Base-by-base conservation (phyloP, 2,329 filamentous ascomycete genomes). In the Xylaria sp. region DNA sequence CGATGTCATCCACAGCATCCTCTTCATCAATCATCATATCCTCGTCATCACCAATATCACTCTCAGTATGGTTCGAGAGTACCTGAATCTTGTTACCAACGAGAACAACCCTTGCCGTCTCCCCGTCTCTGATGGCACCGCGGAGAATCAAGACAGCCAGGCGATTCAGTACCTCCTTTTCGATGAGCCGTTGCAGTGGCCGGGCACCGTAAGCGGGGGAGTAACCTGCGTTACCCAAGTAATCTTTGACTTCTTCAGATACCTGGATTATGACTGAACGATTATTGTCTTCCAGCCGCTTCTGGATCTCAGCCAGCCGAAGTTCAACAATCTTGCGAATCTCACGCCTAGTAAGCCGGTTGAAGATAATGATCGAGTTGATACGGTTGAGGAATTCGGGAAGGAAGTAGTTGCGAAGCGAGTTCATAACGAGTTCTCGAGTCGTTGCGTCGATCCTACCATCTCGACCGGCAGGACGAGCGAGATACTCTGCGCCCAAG, bases 331-430 rank as follows among this genome's bases (percentile, higher is more conserved):
- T 98, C 83, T 89, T 93, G 77, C 96, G 91, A 76, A 99, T 99
- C 82, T 99, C 96, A 65, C 82, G 85, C 79, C 90, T 92, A 3
- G 93, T 95, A 64, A 99, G 91, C 56, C 96, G 92, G 86, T 99
- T 99, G 89, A 99, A 99, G 83, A 99, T 98, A 82, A 99, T 94
- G 63, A 91, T 93, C 69, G 92, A 96, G 82, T 89, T 95, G 85
- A 99, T 98, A 79, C 96, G 93, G 86, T 99, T 99, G 73, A 99
- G 89, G 86, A 99, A 99, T 78, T 99, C 96, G 36, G 96, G 96
- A 1, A 99, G 85, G 89, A 99, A 99, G 85, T 97, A 98, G 85
- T 93, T 93, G 77, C 95, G 92, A 45, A 99, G 87, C 4, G 94
- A 89, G 61, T 89, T 91, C 91, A 96, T 97, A 77, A 99, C 95